These are phyloP conservation scores for Elongisporangium prolatum DNA, from an alignment of 352 stramenopile genomes.

Conservation along the genomic window DNA sequence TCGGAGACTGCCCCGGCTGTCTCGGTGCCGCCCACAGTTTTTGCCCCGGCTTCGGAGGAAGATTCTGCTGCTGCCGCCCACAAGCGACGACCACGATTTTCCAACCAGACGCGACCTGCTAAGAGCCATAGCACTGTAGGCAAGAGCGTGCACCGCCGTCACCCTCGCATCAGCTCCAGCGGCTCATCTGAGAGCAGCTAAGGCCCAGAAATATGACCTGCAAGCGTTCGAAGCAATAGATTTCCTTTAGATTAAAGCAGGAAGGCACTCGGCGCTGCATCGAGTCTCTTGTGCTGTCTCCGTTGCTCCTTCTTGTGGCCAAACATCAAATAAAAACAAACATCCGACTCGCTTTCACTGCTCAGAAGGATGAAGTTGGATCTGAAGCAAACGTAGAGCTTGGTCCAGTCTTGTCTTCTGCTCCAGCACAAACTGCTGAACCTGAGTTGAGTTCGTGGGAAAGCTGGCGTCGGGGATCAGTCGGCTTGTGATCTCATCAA, in stretches of 20 bases:
- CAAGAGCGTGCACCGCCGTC: background rate
- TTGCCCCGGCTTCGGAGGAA: conserved; percentile 3
- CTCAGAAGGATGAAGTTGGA: conserved; percentile 7
- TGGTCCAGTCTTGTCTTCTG: conserved; percentile 12
- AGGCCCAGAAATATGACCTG: background rate
- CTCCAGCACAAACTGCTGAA: conserved; percentile 24
- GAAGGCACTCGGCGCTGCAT: background rate
- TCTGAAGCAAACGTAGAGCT: conserved; percentile 7
- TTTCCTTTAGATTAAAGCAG: background rate
- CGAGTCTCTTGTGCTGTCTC: background rate
- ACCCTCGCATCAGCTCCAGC: background rate
- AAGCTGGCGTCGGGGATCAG: conserved; percentile 27
- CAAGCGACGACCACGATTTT: conserved; percentile 21
- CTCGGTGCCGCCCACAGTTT: conserved; percentile 1
- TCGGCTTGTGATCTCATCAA: conserved; percentile 21
- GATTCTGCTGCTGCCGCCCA: conserved; percentile 7
- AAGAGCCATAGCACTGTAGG: conserved; percentile 9
- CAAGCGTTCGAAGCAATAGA: background rate
- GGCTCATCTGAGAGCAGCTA: background rate
- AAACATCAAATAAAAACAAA: conserved; percentile 2
- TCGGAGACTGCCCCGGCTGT: conserved; percentile 1
- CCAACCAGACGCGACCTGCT: conserved; percentile 14
- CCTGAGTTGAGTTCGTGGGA: conserved; percentile 13
- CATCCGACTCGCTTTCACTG: no score
- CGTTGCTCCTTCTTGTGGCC: background rate